Base-by-base conservation (phyloP, 1,284 basidiomycete species). In the Cryptococcus floricola region DNA sequence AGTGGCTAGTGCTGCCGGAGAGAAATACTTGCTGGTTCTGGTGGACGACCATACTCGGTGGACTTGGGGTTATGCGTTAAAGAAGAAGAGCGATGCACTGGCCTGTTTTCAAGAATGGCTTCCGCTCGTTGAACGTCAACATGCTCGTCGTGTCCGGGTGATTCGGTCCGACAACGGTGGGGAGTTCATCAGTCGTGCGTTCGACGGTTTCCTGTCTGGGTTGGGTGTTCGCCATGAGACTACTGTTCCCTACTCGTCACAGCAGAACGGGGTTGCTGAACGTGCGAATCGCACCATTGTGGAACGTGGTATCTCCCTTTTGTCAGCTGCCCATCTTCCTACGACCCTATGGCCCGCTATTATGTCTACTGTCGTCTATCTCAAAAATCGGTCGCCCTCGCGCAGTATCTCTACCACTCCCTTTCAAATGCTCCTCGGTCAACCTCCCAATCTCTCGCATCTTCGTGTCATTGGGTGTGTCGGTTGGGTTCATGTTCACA, bases 121-220 rank as follows among this genome's bases (percentile, higher is more conserved):
- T 7, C n/a, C 39, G 25, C 18, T 23, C 38, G 46, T 50, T 10
- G 52, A 54, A 41, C 28, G 47, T n/a, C 27, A 19, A 4, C 38
- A 25, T 14, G 37, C 39, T 19, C 47, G 25, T 18, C 48, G 37
- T 13, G 14, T 54, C 16, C 39, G 41, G 39, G 19, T 37, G n/a
- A n/a, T 59, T 43, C 45, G 58, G 25, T 50, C 55, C 12, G 54
- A 57, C 42, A 48, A 51, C 41, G 58, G 55, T n/a, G 52, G 47
- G 34, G 56, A 60, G 27, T 60, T 49, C 28, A 31, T 39, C 28
- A 49, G 27, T 13, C 37, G 14, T 16, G 53, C 42, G 8, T 50
- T 54, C 34, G 31, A 44, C 3, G 10, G 25, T 6, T 72, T 67
- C 42, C 69, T 77, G 12, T 19, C 9, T 9, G 42, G 53, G 13